phyloP scores from a whole-genome alignment of 805 yeast genomes.

The Metschnikowia colocasiae region DNA sequence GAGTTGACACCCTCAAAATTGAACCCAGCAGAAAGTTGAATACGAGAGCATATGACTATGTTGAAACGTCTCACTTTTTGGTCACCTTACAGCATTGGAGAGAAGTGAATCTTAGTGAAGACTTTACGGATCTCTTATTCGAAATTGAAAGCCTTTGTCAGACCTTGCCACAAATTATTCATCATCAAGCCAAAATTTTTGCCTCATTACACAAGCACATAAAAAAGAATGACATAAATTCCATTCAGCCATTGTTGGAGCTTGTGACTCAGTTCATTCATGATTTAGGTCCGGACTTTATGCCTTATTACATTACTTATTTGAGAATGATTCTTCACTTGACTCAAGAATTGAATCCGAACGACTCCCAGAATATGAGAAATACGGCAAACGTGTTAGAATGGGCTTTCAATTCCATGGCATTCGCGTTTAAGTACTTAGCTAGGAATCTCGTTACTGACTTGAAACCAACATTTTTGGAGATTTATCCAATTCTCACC shows the following conservation, averaged over 20 bases:
- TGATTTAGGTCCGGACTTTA: conserved; percentile 88
- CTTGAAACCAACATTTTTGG: conserved; percentile 63
- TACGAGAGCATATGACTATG: conserved; percentile 63
- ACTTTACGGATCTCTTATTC: conserved; percentile 60
- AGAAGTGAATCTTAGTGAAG: conserved; percentile 75
- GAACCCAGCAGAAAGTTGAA: conserved; percentile 60
- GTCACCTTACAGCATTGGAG: conserved; percentile 82
- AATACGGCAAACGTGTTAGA: conserved; percentile 66
- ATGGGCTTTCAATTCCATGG: conserved; percentile 78
- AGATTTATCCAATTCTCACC: conserved; percentile 61
- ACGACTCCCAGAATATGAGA: conserved; percentile 49
- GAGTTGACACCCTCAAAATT: conserved; percentile 78
- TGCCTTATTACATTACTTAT: conserved; percentile 59
- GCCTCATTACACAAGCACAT: conserved; percentile 47
- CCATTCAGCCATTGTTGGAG: conserved; percentile 80
- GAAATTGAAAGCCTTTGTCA: conserved; percentile 53
- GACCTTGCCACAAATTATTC: conserved; percentile 76
- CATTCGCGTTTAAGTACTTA: conserved; percentile 85
- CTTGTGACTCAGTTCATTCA: conserved; percentile 77
- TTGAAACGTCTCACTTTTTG: conserved; percentile 72
- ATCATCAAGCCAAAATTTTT: conserved; percentile 62
- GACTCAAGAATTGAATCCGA: conserved; percentile 35
- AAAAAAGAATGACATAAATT: conserved; percentile 55
- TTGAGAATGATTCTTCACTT: conserved; percentile 49
- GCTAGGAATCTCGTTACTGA: conserved; percentile 61